A percentile compares a stretch with the other conserved stretches of the same genome.
phyloP scores from a whole-genome alignment of 2,329 filamentous ascomycete species.

The Cadophora sp. region DNA sequence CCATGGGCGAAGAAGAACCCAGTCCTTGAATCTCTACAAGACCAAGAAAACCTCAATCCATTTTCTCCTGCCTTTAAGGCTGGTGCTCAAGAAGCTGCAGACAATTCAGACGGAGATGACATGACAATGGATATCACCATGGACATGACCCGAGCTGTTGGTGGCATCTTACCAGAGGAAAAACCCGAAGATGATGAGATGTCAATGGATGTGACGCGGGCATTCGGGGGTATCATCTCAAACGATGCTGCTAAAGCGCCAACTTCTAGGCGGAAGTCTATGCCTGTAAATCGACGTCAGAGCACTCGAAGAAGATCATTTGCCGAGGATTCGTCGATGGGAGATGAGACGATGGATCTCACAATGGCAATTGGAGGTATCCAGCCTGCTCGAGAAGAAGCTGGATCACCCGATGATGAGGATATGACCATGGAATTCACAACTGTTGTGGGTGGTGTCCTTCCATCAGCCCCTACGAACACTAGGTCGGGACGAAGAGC shows the following conservation, averaged over 20 bases:
- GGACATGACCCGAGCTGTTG: constrained; percentile 62
- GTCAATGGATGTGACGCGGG: constrained; percentile 93
- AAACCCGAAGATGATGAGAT: constrained; percentile 57
- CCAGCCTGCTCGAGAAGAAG: constrained; percentile 43
- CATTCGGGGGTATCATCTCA: constrained; percentile 77
- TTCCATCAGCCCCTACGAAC: constrained; percentile 49
- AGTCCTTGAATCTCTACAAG: constrained; percentile 44
- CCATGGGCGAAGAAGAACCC: constrained; percentile 71
- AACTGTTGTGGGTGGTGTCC: constrained; percentile 65
- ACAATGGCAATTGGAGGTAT: constrained; percentile 64
- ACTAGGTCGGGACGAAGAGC: constrained; percentile 35
- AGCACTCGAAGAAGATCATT: constrained; percentile 49
- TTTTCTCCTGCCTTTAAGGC: constrained; percentile 48
- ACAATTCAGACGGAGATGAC: constrained; percentile 47
- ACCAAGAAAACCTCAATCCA: constrained; percentile 58
- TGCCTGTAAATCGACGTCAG: constrained; percentile 42
- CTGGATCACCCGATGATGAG: constrained; percentile 58
- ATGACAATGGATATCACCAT: constrained; percentile 63
- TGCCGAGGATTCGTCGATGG: constrained; percentile 39
- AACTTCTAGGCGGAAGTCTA: constrained; percentile 43
- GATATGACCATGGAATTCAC: constrained; percentile 85
- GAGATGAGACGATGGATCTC: constrained; percentile 59
- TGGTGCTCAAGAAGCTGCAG: constrained; percentile 39
- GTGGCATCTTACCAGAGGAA: constrained; percentile 53
- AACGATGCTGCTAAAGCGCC: constrained; percentile 31